Evolutionary conservation across 2,329 filamentous ascomycete genomes (phyloP), one percentile per base, ranked within the genome.

Genomic region (Hymenoscyphus fructigenus): DNA sequence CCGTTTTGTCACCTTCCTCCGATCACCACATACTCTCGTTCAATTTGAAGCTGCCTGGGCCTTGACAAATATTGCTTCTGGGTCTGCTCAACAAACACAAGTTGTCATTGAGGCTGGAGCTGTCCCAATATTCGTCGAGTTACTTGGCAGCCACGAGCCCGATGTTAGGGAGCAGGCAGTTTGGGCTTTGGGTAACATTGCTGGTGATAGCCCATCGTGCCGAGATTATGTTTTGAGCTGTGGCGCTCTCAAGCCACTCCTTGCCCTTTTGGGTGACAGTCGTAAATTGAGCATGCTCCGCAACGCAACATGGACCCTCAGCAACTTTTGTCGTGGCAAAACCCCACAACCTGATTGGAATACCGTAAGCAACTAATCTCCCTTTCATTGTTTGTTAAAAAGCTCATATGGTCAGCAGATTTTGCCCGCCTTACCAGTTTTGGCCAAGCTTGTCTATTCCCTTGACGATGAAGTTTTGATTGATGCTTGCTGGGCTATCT

Each of bases 301-400:
- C 72, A 99, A 99, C 78, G 95, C 95, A 41, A 99, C 95, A 28
- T 99, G 95, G 95, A 99, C 95, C 56, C 83, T 99, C 64, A 98
- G 95, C 86, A 99, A 99, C 85, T 99, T 99, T 83, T 99, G 95
- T 83, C 92, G 95, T 84, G 95, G 95, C 81, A 99, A 99, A 87
- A 97, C 94, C 9, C 95, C 95, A 60, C 95, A 99, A 82, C 95
- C 95, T 57, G 95, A 99, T 78, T 99, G 95, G 95, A 88, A 88
- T 76, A 97, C 92, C 44, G 93, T 97, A 85, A 80, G 92, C 20
- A 65, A 7, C 63, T 38, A n/a, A 44, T 29, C 59, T 36, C 38
- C 2, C 59, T 50, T 38, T 65, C 28, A 29, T 29, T 60, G 60
- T 53, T 63, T 59, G 68, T 68, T 74, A 61, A 59, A 60, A 64